These are phyloP conservation scores for grape (Vitis vinifera) DNA, from an alignment of 164 flowering plant species.

Conservation along the genomic window DNA sequence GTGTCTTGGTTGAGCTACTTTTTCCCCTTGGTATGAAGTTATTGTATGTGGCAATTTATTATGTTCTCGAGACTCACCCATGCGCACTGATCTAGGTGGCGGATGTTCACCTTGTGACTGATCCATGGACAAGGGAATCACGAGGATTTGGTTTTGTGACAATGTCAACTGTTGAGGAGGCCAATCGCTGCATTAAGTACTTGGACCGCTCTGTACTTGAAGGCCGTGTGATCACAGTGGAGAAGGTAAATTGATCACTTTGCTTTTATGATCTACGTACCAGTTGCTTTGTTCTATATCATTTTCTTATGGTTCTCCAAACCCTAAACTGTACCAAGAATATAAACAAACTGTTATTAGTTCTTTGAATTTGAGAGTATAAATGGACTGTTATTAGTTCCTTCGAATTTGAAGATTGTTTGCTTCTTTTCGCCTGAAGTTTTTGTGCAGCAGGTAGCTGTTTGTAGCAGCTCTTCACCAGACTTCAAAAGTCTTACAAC, in stretches of 20 bases:
- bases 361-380: background rate
- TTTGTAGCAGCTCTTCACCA: slow-evolving; percentile 96
- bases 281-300: background rate
- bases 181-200: slow-evolving; percentile 78
- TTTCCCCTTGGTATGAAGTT: no score
- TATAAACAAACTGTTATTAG: no score
- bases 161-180: slow-evolving; percentile 68
- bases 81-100: slow-evolving; percentile 46
- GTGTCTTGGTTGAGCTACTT: no score
- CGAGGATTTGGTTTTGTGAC: slow-evolving; percentile 98
- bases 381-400: slow-evolving; percentile 20
- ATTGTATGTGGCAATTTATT: background rate
- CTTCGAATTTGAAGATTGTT: slow-evolving; percentile 40
- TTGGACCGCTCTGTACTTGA: slow-evolving; percentile 75
- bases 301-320: no score
- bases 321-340: no score
- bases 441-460: slow-evolving; percentile 89
- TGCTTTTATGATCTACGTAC: background rate
- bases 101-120: slow-evolving; percentile 85
- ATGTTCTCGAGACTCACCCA: background rate
- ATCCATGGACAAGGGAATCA: slow-evolving; percentile 94
- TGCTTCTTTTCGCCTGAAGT: slow-evolving; percentile 65
- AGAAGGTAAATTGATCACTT: slow-evolving; percentile 56
- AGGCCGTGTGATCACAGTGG: slow-evolving; percentile 89
- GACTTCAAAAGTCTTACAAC: slow-evolving; percentile 50